Evolutionary conservation across 164 flowering plant genomes (phyloP), one percentile per base, ranked within the genome.

Genomic region (Aristolochia fimbriata): DNA sequence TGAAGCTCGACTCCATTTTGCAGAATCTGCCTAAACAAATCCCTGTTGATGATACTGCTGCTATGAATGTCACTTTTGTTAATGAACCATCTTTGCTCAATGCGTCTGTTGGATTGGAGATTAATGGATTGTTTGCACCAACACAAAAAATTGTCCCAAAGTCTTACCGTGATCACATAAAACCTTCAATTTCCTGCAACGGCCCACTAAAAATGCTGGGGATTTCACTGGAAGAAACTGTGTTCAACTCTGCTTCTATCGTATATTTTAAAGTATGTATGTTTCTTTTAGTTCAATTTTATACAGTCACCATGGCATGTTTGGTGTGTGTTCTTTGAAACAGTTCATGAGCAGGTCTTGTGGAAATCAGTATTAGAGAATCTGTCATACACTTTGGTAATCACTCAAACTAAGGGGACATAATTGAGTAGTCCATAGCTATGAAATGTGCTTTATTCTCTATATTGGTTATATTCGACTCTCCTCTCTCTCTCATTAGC

Each of bases 221-320:
- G 66, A 86, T 88, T 51, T 78, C 91, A 60, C 20, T 89, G 56
- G 85, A 81, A 53, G 87, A 88, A 70, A 76, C 75, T 43, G 96
- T 86, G 1, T 78, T 88, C 58, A 77, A 74, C 74, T 86, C 93
- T 65, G 89, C 83, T 11, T 73, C 87, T 31, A 73, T 63, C 53
- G 63, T 78, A 48, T 86, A 83, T 73, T 89, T 68, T 62, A 62
- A 80, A 73, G 97, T 89, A 73, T 71, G 82, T 69, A 23, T 41
- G 19, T 14, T 55, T 8, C 33, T 14, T 21, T 30, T 24, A 14
- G 8, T 25, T 55, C 15, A 10, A 20, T 13, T 49, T 49, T 20
- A 37, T 37, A 37, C 12, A 37, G 43, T 6, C 12, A 37, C 43
- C 43, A 37, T 37, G 43, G 12, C 12, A 37, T 37, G 43, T 37